Conservation (phyloP, 768 basidiomycete genomes). For the Pisolithus albus region DNA sequence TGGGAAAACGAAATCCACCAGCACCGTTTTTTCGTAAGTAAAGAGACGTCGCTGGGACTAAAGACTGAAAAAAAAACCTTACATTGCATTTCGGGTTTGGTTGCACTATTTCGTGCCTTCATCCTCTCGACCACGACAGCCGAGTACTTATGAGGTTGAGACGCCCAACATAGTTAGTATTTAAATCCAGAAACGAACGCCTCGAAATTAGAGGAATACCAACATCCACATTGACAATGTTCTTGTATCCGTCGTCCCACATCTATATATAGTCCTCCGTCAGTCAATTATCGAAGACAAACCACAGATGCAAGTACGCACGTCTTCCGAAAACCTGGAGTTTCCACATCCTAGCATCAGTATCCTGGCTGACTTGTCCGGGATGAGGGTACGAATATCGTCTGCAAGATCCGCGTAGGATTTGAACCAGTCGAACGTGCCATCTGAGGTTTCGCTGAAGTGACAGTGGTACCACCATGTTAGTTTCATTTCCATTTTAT, state of each 20-base stretch:
- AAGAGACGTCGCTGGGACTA: neutral
- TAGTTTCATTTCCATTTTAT: too few species aligned
- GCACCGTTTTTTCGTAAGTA: neutral
- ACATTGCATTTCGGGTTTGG: slow-evolving; percentile 70
- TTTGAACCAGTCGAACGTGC: slow-evolving; percentile 83
- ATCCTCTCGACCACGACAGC: slow-evolving; percentile 68
- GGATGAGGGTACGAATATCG: slow-evolving; percentile 55
- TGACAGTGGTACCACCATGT: too few species aligned
- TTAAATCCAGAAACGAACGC: neutral
- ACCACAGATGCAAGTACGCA: slow-evolving; percentile 23
- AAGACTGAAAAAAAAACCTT: neutral
- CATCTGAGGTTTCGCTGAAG: slow-evolving; percentile 50
- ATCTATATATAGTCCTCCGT: slow-evolving; percentile 41
- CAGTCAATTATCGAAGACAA: neutral
- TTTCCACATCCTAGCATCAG: slow-evolving; percentile 84
- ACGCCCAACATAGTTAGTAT: neutral
- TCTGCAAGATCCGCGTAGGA: slow-evolving; percentile 66
- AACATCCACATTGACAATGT: slow-evolving; percentile 76
- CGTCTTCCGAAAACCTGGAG: slow-evolving; percentile 73
- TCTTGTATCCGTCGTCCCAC: slow-evolving; percentile 81
- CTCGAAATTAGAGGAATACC: slow-evolving; percentile 13
- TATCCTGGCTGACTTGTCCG: slow-evolving; percentile 52
- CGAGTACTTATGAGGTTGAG: slow-evolving; percentile 51
- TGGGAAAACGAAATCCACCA: slow-evolving; percentile 10
- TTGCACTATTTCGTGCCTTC: slow-evolving; percentile 42